A percentile compares a stretch with the other conserved stretches of the same genome.
phyloP scores from a whole-genome alignment of 345 rosid genomes.

The Stellera chamaejasme region DNA sequence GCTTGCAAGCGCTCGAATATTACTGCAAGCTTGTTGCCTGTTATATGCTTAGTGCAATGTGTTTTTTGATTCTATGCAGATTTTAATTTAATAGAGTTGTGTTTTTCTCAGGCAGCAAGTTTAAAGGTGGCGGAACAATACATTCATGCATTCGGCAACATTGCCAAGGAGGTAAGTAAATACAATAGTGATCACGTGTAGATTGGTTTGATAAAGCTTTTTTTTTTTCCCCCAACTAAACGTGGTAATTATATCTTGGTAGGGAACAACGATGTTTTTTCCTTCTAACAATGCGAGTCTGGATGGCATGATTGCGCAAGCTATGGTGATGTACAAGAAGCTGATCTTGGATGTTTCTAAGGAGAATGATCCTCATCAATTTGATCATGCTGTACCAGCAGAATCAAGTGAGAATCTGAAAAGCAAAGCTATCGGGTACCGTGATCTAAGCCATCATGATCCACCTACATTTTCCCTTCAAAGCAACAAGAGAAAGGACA shows the following conservation, averaged over 20 bases:
- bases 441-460: slow-evolving; percentile 7
- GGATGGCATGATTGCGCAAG: slow-evolving; percentile 67
- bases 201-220: not conserved
- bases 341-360: slow-evolving; percentile 35
- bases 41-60: no score
- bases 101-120: slow-evolving; percentile 69
- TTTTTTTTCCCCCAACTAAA: not conserved
- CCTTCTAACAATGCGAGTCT: slow-evolving; percentile 64
- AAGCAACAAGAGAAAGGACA: slow-evolving; percentile 26
- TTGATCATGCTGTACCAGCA: slow-evolving; percentile 15
- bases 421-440: slow-evolving; percentile 14
- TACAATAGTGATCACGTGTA: not conserved
- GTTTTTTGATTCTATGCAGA: no score
- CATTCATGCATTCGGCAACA: slow-evolving; percentile 69
- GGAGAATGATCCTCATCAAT: slow-evolving; percentile 14
- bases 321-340: slow-evolving; percentile 68
- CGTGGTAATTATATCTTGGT: not conserved
- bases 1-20: not conserved
- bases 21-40: no score
- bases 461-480: slow-evolving; percentile 61
- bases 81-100: not conserved
- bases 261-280: slow-evolving; percentile 93
- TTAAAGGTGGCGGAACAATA: slow-evolving; percentile 83
- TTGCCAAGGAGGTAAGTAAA: slow-evolving; percentile 73
- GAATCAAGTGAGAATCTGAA: slow-evolving; percentile 13